These are phyloP conservation scores for Taiwanofungus camphoratus DNA, from an alignment of 1,284 basidiomycete species.

Conservation along the genomic window DNA sequence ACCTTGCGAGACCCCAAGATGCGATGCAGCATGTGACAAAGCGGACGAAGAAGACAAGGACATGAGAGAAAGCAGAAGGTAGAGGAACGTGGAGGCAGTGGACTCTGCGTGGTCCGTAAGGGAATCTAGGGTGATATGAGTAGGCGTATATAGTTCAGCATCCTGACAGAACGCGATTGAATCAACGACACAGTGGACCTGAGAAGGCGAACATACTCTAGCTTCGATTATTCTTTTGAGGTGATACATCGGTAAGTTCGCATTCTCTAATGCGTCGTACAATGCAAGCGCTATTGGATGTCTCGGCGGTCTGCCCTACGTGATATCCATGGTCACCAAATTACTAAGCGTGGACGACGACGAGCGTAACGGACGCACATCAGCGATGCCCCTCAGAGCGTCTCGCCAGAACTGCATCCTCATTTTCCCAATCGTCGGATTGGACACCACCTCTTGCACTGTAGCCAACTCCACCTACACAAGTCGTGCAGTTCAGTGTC, in stretches of 20 bases:
- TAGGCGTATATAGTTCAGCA: slow-evolving; percentile 62
- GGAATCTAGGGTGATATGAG: slow-evolving; percentile 66
- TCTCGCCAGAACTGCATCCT: slow-evolving; percentile 93
- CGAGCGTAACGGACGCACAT: slow-evolving; percentile 42
- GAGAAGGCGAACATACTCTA: slow-evolving; percentile 48
- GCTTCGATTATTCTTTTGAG: slow-evolving; percentile 84
- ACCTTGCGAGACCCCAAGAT: slow-evolving; percentile 70
- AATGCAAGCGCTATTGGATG: slow-evolving; percentile 83
- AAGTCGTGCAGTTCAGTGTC: slow-evolving; percentile 4
- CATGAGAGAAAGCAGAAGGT: slow-evolving; percentile 73
- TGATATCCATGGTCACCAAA: slow-evolving; percentile 17
- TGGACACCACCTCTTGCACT: slow-evolving; percentile 76
- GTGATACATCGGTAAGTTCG: slow-evolving; percentile 66
- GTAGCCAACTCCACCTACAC: slow-evolving; percentile 80
- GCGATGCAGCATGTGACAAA: slow-evolving; percentile 75
- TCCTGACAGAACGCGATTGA: slow-evolving; percentile 42
- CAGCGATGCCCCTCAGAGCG: slow-evolving; percentile 65
- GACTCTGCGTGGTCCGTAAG: slow-evolving; percentile 72
- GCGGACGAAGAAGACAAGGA: slow-evolving; percentile 55
- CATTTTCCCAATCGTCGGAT: slow-evolving; percentile 79
- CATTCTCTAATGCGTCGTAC: slow-evolving; percentile 47
- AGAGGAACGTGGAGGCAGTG: slow-evolving; percentile 75
- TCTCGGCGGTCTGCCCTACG: slow-evolving; percentile 67
- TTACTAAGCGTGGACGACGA: not conserved
- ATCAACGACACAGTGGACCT: slow-evolving; percentile 8